phyloP scores from a whole-genome alignment of 495 filamentous ascomycete species.

The Jackrogersella multiformis region DNA sequence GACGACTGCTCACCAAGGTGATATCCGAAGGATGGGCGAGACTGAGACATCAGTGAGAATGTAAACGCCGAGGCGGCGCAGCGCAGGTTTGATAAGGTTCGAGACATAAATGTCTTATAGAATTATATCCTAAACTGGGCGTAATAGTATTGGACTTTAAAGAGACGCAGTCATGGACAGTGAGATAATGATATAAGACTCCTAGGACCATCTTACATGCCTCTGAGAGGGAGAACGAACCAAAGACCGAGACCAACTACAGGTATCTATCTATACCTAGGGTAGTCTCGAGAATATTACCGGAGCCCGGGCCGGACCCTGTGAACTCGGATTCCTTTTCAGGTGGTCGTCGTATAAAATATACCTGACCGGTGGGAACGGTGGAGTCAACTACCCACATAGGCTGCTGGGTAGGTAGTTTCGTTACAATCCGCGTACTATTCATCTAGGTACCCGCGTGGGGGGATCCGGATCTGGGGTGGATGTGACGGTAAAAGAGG shows the following conservation, averaged over 20 bases:
- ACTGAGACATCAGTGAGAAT: constrained; percentile 25
- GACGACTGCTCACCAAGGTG: constrained; percentile 7
- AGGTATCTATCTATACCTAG: no score
- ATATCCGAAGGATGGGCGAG: constrained; percentile 30
- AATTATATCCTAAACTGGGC: constrained; percentile 12
- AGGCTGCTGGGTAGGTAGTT: no score
- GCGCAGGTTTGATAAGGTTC: constrained; percentile 14
- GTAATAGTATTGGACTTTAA: not conserved
- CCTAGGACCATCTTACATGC: no score
- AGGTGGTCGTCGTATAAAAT: not conserved
- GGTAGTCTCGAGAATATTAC: no score
- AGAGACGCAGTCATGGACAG: not conserved
- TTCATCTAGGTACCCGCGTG: constrained; percentile 31
- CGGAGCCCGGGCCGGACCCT: constrained; percentile 5
- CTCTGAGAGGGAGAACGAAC: not conserved
- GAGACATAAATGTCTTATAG: constrained; percentile 13
- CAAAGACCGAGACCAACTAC: no score
- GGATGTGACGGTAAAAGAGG: constrained; percentile 9
- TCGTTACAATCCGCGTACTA: constrained; percentile 27
- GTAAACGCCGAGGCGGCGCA: constrained; percentile 33
- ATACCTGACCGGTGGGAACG: constrained; percentile 11
- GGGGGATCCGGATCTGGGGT: constrained; percentile 24
- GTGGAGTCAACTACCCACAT: constrained; percentile 22
- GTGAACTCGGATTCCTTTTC: constrained; percentile 4
- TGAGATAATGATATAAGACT: constrained; percentile 5